Evolutionary conservation across 2,329 filamentous ascomycete species (phyloP), one percentile per base, ranked within the genome.

Genomic region (Colletotrichum camelliae): DNA sequence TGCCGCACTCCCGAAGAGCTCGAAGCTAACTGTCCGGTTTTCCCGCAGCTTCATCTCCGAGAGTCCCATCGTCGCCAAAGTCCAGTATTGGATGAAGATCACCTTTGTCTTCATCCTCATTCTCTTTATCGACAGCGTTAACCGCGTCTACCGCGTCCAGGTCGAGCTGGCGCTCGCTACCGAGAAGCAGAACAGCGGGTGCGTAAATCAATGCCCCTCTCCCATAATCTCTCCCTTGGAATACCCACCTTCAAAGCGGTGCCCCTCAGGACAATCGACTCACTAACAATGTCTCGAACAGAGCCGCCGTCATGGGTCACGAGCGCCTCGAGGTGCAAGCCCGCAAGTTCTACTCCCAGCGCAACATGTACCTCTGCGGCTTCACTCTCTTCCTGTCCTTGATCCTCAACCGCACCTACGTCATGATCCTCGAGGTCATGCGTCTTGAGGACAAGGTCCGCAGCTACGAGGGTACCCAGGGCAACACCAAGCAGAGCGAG

Each of bases 301-400:
- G 86, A 73, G 86, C 94, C 83, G 91, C 93, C 67, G 93, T 96
- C 76, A 92, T 98, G 81, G 96, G 97, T 78, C 94, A 95, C 83
- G 97, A 98, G 85, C 96, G 97, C 79, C 96, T 98, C 91, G 97
- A 99, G 88, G 96, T 98, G 68, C 97, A 99, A 87, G 96, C 97
- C 79, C 96, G 97, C 91, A 99, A 99, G 88, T 99, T 99, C 91
- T 99, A 99, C 91, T 98, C 96, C 77, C 96, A 99, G 89, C 96
- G 97, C 86, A 99, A 99, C 93, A 99, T 99, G 97, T 99, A 99
- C 89, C 96, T 99, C 77, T 98, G 97, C 87, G 97, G 97, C 81
- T 99, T 99, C 90, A 99, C 97, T 7, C 94, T 99, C 78, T 98
- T 99, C 92, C 94, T 99, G 77, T 98, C 96, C 70, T 91, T 99